These are phyloP conservation scores for Leccinum barrowsii DNA, from an alignment of 768 basidiomycete species.

Conservation along the genomic window DNA sequence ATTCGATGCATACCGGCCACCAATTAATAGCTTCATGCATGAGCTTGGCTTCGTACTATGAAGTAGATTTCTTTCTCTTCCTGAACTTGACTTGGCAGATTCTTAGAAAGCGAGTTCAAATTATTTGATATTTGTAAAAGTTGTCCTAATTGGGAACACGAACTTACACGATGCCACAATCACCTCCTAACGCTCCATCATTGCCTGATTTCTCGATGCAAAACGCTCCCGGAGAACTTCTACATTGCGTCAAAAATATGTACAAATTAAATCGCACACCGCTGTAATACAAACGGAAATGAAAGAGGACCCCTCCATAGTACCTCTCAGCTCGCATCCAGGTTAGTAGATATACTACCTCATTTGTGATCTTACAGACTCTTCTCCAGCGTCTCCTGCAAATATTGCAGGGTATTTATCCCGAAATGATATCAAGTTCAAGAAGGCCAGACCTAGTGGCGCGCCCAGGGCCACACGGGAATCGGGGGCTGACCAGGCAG, in stretches of 20 bases:
- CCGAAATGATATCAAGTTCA: not conserved
- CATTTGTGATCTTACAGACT: not conserved
- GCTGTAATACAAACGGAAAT: not conserved
- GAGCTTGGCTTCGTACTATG: slow-evolving; percentile 85
- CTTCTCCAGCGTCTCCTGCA: not conserved
- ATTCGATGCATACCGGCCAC: slow-evolving; percentile 65
- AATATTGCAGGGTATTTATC: not conserved
- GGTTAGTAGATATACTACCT: not conserved
- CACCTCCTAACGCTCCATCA: too few relatives aligned
- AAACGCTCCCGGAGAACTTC: not conserved
- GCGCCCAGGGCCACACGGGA: slow-evolving; percentile 2
- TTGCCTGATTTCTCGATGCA: not conserved
- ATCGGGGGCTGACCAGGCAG: slow-evolving; percentile 24
- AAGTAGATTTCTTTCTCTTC: slow-evolving; percentile 94
- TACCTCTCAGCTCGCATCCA: not conserved
- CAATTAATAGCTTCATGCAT: slow-evolving; percentile 96
- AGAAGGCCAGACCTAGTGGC: not conserved
- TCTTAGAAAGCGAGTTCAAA: too few relatives aligned
- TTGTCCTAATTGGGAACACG: too few relatives aligned
- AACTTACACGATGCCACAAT: too few relatives aligned
- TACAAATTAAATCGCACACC: not conserved
- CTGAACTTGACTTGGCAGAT: slow-evolving; percentile 35
- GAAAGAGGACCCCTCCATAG: not conserved
- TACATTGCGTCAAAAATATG: not conserved
- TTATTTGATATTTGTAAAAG: too few relatives aligned